phyloP scores from a whole-genome alignment of 2,329 filamentous ascomycete genomes.

The Neurospora crassa region DNA sequence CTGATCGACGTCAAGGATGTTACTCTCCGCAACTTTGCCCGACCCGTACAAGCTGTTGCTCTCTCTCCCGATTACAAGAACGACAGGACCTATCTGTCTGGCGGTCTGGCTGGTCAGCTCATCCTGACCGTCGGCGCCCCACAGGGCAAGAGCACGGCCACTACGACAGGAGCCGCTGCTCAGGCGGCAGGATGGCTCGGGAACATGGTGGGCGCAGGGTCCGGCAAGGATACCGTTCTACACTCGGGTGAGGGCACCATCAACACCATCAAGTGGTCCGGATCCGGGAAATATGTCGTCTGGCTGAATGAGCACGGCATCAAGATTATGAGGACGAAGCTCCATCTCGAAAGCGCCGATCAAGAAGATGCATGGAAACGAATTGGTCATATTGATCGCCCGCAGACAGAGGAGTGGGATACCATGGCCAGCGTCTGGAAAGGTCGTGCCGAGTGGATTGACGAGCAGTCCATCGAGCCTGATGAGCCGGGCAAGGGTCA shows the following conservation, averaged over 20 bases:
- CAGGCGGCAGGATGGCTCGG: slow-evolving; percentile 89
- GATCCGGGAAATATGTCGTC: slow-evolving; percentile 82
- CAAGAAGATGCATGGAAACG: slow-evolving; percentile 86
- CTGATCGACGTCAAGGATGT: slow-evolving; percentile 84
- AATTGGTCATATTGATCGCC: slow-evolving; percentile 84
- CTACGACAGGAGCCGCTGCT: slow-evolving; percentile 72
- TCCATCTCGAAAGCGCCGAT: slow-evolving; percentile 68
- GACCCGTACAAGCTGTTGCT: slow-evolving; percentile 84
- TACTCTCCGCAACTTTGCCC: slow-evolving; percentile 81
- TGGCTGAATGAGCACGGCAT: slow-evolving; percentile 98
- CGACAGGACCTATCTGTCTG: slow-evolving; percentile 82
- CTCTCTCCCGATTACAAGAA: slow-evolving; percentile 92
- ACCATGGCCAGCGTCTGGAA: slow-evolving; percentile 97
- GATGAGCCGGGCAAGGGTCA: slow-evolving; percentile 47
- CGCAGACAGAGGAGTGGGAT: slow-evolving; percentile 80
- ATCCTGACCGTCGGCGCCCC: slow-evolving; percentile 78
- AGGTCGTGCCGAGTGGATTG: slow-evolving; percentile 84
- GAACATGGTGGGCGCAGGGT: slow-evolving; percentile 70
- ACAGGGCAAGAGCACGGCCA: slow-evolving; percentile 74
- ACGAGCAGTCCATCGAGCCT: slow-evolving; percentile 67
- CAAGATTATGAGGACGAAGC: slow-evolving; percentile 90
- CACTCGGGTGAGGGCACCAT: slow-evolving; percentile 91
- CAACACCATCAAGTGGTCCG: slow-evolving; percentile 86
- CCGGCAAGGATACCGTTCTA: slow-evolving; percentile 74
- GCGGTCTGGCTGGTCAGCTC: slow-evolving; percentile 77